phyloP scores from a whole-genome alignment of 306 rosid genomes.

The Fragaria nilgerrensis region DNA sequence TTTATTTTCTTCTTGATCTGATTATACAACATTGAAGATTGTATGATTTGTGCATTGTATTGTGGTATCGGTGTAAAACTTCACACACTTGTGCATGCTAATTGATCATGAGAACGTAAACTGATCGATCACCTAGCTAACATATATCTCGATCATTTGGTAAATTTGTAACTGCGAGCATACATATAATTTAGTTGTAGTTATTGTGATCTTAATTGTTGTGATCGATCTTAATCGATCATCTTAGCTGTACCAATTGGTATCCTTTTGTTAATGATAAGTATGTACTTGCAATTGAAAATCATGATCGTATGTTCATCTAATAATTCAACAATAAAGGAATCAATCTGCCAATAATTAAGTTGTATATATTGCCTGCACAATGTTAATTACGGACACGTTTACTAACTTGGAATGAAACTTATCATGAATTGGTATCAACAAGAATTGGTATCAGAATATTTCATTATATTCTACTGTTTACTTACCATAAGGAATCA shows the following conservation, averaged over 20 bases:
- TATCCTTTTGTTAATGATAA: background rate
- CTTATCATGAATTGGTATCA: too few relatives aligned
- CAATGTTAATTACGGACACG: too few relatives aligned
- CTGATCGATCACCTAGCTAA: background rate
- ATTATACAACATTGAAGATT: background rate
- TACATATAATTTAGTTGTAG: background rate
- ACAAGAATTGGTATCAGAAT: too few relatives aligned
- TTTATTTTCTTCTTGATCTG: background rate
- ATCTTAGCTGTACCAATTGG: too few relatives aligned
- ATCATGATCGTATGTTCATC: too few relatives aligned
- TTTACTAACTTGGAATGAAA: too few relatives aligned
- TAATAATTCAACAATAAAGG: background rate
- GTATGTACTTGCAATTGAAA: background rate
- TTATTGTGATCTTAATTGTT: background rate
- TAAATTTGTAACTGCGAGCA: background rate
- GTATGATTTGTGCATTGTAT: background rate
- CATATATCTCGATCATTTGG: background rate
- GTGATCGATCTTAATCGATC: too few relatives aligned
- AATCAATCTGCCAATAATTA: too few relatives aligned
- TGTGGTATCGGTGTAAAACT: background rate
- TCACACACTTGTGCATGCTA: background rate
- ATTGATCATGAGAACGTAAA: background rate
- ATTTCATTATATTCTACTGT: too few relatives aligned
- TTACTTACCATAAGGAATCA: too few relatives aligned
- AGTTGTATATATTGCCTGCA: too few relatives aligned